These are phyloP conservation scores for Thielaviopsis ethacetica DNA, from an alignment of 2,329 filamentous ascomycete species.

Conservation along the genomic window DNA sequence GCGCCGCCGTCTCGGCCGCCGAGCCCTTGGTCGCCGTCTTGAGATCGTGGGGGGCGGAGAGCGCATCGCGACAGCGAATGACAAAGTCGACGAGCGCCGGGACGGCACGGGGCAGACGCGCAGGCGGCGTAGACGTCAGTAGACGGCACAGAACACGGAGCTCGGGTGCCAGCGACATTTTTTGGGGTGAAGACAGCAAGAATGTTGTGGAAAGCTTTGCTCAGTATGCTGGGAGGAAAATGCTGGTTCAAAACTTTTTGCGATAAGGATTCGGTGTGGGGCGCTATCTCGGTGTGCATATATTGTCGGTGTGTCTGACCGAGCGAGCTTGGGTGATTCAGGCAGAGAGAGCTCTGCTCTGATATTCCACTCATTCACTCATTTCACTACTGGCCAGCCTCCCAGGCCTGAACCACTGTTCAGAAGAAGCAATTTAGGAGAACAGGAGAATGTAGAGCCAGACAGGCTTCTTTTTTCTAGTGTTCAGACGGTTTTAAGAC, in stretches of 20 bases:
- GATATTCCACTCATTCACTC: too few species aligned
- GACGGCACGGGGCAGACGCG: conserved; percentile 57
- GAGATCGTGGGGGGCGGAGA: conserved; percentile 47
- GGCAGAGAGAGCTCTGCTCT: too few species aligned
- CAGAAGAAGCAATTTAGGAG: too few species aligned
- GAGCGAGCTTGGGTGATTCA: too few species aligned
- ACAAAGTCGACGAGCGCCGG: conserved; percentile 50
- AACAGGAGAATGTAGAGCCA: too few species aligned
- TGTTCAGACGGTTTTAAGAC: not conserved
- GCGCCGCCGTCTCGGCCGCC: conserved; percentile 46
- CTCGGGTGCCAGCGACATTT: conserved; percentile 33
- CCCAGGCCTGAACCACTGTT: not conserved
- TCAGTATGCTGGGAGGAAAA: not conserved
- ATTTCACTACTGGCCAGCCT: not conserved
- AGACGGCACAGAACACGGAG: conserved; percentile 50
- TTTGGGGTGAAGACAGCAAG: not conserved
- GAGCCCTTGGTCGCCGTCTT: conserved; percentile 40
- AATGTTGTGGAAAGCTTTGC: too few species aligned
- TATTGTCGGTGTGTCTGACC: not conserved
- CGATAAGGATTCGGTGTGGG: not conserved
- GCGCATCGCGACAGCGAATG: conserved; percentile 37
- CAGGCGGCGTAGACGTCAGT: conserved; percentile 53
- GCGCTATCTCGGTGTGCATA: not conserved
- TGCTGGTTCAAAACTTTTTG: not conserved
- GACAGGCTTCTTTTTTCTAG: too few species aligned